phyloP scores from a whole-genome alignment of 2,329 filamentous ascomycete species.

The Paecilomyces sp. region DNA sequence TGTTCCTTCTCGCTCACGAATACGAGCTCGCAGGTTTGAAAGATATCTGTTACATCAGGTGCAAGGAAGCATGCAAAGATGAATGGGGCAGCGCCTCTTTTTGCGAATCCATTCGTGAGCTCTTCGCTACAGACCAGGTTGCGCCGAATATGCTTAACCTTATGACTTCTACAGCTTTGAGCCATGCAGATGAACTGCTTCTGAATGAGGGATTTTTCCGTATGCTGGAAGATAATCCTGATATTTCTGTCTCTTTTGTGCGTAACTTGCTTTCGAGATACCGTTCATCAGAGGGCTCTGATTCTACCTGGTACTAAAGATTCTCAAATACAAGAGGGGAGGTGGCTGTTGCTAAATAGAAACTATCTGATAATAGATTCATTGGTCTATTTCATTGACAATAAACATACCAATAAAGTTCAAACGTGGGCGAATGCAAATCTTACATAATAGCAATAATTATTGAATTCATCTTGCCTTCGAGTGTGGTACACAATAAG shows the following conservation, averaged over 20 bases:
- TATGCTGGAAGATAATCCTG: background rate
- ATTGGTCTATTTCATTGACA: too few species aligned
- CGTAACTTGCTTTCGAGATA: background rate
- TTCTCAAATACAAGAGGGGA: background rate
- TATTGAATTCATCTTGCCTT: too few species aligned
- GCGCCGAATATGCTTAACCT: background rate
- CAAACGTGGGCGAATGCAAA: too few species aligned
- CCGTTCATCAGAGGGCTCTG: background rate
- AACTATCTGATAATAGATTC: background rate
- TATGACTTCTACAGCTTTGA: background rate
- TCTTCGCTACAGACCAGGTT: background rate
- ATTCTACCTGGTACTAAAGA: background rate
- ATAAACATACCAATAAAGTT: too few species aligned
- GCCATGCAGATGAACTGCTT: background rate
- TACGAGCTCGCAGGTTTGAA: background rate
- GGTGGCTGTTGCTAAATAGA: background rate
- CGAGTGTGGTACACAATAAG: too few species aligned
- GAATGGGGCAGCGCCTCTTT: background rate
- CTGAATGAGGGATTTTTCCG: background rate
- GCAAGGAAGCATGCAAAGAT: background rate
- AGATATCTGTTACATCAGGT: background rate
- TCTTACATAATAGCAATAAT: too few species aligned
- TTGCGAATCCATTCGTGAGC: background rate
- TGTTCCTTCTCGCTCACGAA: background rate
- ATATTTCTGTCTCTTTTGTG: background rate